Evolutionary conservation across 768 basidiomycete genomes (phyloP).

Genomic region (Ramaria rubella): DNA sequence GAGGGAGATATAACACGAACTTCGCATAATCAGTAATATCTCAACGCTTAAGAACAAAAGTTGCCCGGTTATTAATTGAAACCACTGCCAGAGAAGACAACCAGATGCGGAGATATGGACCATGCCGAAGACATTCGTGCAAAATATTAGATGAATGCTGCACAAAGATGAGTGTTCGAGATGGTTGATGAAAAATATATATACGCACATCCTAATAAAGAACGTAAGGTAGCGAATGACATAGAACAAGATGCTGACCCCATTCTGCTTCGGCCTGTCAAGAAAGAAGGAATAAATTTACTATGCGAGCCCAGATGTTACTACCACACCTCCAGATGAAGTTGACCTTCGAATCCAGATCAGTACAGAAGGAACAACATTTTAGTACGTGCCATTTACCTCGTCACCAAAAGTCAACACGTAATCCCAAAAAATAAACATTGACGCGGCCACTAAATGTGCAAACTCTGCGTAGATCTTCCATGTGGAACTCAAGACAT

Average conservation of each 20-base stretch:
- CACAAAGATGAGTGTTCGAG: neutral
- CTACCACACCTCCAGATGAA: slow-evolving; percentile 5
- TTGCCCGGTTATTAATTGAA: slow-evolving; percentile 4
- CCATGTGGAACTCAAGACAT: neutral
- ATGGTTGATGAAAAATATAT: neutral
- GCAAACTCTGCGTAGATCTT: neutral
- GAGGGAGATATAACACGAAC: neutral
- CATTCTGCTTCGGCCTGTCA: neutral
- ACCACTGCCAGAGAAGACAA: slow-evolving; percentile 5
- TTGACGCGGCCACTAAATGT: slow-evolving; percentile 1
- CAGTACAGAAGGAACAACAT: neutral
- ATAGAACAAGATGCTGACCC: slow-evolving; percentile 1
- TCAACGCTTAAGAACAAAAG: neutral
- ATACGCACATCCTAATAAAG: slow-evolving; percentile 1
- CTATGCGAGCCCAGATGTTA: neutral
- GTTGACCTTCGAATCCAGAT: neutral
- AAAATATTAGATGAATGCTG: slow-evolving; percentile 1
- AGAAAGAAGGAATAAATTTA: neutral
- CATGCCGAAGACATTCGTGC: slow-evolving; percentile 3
- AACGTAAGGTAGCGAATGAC: slow-evolving; percentile 7
- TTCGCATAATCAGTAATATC: slow-evolving; percentile 5
- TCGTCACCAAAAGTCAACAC: slow-evolving; percentile 3
- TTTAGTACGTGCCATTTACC: neutral
- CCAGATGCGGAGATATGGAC: neutral
- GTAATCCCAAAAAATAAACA: slow-evolving; percentile 8